Percentiles rank a stretch among this genome's conserved stretches.
Evolutionary conservation across 116 monocot genomes (phyloP).

Genomic region (Trichopus zeylanicus): DNA sequence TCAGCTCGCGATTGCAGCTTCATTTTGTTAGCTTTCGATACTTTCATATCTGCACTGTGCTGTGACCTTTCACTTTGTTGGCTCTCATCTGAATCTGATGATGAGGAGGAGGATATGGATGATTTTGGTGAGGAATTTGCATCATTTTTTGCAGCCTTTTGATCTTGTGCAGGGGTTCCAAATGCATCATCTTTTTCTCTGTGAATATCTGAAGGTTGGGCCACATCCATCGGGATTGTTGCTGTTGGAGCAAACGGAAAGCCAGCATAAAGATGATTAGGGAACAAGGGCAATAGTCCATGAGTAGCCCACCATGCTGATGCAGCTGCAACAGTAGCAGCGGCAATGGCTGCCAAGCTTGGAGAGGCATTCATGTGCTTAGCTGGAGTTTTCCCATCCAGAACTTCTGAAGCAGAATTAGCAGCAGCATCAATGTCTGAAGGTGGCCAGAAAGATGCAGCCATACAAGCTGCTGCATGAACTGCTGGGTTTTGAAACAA

Average conservation of each 20-base stretch:
- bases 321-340: conserved; percentile 82
- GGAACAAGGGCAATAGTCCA: conserved; percentile 52
- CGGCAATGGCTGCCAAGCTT: conserved; percentile 53
- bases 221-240: conserved; percentile 3
- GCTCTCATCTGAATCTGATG: conserved; percentile 43
- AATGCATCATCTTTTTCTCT: conserved; percentile 6
- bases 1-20: conserved; percentile 2
- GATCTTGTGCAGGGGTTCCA: conserved; percentile 11
- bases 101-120: conserved; percentile 11
- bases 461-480: conserved; percentile 72
- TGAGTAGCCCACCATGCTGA: conserved; percentile 91
- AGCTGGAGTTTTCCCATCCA: conserved; percentile 8
- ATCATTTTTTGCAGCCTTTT: conserved; percentile 11
- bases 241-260: conserved; percentile 29
- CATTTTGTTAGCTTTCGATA: conserved; percentile 1
- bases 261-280: conserved; percentile 29
- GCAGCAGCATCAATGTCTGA: conserved; percentile 16
- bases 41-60: conserved; percentile 6
- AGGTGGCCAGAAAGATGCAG: conserved; percentile 73
- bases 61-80: conserved; percentile 12
- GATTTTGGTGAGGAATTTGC: conserved; percentile 16
- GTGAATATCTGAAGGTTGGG: conserved; percentile 12
- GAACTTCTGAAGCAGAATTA: conserved; percentile 22
- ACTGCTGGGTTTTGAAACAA: conserved; percentile 75
- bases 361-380: conserved; percentile 24